These are phyloP conservation scores for Mycena alexandri DNA, from an alignment of 768 basidiomycete species.

Conservation along the genomic window DNA sequence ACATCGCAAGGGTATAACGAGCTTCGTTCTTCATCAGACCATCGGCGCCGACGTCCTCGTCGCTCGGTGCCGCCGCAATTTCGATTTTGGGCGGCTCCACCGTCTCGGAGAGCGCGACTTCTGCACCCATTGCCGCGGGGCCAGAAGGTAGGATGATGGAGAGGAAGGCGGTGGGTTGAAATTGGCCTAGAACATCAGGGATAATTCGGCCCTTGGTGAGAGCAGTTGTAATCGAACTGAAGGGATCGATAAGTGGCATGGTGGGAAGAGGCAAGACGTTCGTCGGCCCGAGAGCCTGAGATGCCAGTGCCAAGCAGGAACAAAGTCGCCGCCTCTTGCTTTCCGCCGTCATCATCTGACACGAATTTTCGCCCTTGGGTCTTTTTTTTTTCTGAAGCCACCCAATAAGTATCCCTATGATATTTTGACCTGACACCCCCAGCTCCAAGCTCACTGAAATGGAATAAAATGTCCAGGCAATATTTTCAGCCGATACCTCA, in stretches of 20 bases:
- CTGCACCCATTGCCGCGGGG: conserved; percentile 16
- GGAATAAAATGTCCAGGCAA: too few relatives aligned
- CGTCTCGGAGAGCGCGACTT: conserved; percentile 21
- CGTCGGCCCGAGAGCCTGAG: too few relatives aligned
- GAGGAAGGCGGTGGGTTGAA: conserved; percentile 46
- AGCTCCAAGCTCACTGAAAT: too few relatives aligned
- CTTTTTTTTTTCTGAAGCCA: too few relatives aligned
- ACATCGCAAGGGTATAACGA: conserved; percentile 53
- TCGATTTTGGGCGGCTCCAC: conserved; percentile 11
- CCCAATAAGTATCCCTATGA: too few relatives aligned
- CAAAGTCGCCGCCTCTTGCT: too few relatives aligned
- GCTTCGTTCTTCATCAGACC: conserved; percentile 32
- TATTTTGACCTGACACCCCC: too few relatives aligned
- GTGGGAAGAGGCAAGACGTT: not conserved
- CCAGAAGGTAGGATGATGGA: conserved; percentile 38
- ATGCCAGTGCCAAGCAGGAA: too few relatives aligned
- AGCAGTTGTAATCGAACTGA: conserved; percentile 38
- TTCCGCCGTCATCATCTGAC: too few relatives aligned
- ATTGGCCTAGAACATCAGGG: conserved; percentile 47
- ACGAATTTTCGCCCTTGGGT: too few relatives aligned
- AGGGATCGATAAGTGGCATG: conserved; percentile 43
- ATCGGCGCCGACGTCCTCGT: conserved; percentile 9
- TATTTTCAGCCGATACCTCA: too few relatives aligned
- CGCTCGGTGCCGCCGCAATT: conserved; percentile 18
- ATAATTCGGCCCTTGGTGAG: conserved; percentile 41